These are phyloP conservation scores for Solanum piurae DNA, from an alignment of 257 asterid genomes.

Conservation along the genomic window DNA sequence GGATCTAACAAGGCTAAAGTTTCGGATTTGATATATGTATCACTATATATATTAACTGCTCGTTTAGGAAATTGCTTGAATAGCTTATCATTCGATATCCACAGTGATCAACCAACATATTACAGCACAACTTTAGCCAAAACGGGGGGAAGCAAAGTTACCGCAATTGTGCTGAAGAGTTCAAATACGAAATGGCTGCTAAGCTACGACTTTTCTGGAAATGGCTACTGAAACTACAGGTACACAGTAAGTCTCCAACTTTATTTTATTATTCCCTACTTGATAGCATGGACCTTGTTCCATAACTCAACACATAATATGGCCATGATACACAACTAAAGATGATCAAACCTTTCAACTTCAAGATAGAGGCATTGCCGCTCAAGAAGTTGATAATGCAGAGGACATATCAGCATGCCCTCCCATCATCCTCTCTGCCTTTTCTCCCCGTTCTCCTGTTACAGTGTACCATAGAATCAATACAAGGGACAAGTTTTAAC, in stretches of 20 bases:
- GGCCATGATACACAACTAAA: background rate
- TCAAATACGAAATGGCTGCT: background rate
- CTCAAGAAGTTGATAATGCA: background rate
- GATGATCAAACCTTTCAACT: background rate
- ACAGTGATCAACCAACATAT: too few species aligned
- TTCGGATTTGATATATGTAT: background rate
- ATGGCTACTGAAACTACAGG: background rate
- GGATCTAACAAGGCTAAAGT: background rate
- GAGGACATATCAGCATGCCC: constrained; percentile 66
- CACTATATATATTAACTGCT: too few species aligned
- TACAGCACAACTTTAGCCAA: background rate
- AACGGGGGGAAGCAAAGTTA: background rate
- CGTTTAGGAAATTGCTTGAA: too few species aligned
- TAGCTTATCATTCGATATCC: too few species aligned
- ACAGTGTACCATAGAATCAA: background rate
- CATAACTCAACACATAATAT: background rate
- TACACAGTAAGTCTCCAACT: background rate
- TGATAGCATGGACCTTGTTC: background rate
- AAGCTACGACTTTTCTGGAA: background rate
- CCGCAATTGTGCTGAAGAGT: background rate
- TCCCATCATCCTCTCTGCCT: constrained; percentile 86
- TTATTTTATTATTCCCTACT: background rate
- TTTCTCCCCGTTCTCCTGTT: constrained; percentile 84
- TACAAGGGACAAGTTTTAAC: background rate
- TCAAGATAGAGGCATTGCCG: background rate